phyloP scores from a whole-genome alignment of 2,329 filamentous ascomycete species.

The Fusarium lateritium region DNA sequence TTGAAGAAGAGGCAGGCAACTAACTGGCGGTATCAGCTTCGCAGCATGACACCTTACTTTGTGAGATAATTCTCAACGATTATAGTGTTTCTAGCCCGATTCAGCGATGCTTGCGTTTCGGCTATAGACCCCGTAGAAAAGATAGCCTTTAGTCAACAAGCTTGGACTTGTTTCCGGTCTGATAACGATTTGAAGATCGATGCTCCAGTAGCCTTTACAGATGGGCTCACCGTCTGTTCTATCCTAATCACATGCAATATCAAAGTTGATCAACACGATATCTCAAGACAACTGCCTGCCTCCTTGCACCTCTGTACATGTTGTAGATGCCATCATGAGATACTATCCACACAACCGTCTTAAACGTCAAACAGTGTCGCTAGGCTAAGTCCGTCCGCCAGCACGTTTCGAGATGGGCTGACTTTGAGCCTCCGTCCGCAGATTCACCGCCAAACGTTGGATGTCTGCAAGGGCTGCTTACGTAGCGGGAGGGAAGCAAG shows the following conservation, averaged over 20 bases:
- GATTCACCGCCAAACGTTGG: constrained; percentile 47
- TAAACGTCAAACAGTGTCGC: constrained; percentile 21
- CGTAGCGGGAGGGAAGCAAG: constrained; percentile 43
- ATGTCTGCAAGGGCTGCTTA: constrained; percentile 26
- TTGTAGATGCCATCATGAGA: constrained; percentile 20
- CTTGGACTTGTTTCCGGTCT: constrained; percentile 43
- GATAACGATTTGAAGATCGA: constrained; percentile 40
- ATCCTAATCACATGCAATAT: constrained; percentile 36
- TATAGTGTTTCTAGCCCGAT: constrained; percentile 40
- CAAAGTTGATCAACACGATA: constrained; percentile 9
- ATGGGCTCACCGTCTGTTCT: constrained; percentile 41
- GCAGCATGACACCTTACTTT: constrained; percentile 37
- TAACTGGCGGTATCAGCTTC: constrained; percentile 12
- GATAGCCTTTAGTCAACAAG: constrained; percentile 34
- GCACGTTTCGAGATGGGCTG: constrained; percentile 39
- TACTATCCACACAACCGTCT: constrained; percentile 24
- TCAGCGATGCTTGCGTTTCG: constrained; percentile 39
- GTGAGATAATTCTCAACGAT: constrained; percentile 32
- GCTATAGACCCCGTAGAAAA: constrained; percentile 40
- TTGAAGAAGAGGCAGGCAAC: not conserved
- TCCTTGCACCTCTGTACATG: not conserved
- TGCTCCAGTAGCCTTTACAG: constrained; percentile 21
- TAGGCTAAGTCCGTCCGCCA: constrained; percentile 11
- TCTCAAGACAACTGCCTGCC: constrained; percentile 13
- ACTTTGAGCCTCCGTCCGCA: constrained; percentile 32